Percentiles rank a stretch among this genome's conserved stretches.
Evolutionary conservation across 257 asterid species (phyloP).

Genomic region (Eucommia ulmoides): DNA sequence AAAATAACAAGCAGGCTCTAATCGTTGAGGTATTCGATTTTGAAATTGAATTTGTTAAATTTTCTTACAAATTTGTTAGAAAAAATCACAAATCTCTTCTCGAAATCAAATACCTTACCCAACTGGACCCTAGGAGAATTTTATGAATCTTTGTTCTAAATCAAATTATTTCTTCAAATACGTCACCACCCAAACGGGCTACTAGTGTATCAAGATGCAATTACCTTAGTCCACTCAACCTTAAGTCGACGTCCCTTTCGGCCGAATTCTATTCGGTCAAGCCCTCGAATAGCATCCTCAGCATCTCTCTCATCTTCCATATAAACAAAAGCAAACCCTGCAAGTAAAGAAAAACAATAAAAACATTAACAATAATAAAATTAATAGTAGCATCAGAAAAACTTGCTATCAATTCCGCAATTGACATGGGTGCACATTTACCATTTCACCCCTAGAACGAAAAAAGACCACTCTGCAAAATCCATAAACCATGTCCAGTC

Average conservation of each 20-base stretch:
- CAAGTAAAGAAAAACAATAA: neutral
- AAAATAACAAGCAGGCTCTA: too few species aligned
- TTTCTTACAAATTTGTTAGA: too few species aligned
- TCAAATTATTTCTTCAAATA: too few species aligned
- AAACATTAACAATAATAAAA: neutral
- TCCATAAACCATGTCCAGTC: constrained; percentile 30
- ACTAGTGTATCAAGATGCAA: neutral
- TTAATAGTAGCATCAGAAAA: constrained; percentile 12
- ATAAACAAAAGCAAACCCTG: constrained; percentile 60
- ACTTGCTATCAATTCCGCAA: constrained; percentile 9
- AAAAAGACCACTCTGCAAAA: constrained; percentile 24
- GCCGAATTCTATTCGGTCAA: constrained; percentile 70
- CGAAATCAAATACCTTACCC: too few species aligned
- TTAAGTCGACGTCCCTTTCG: constrained; percentile 72
- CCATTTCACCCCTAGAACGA: constrained; percentile 23
- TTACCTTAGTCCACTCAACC: constrained; percentile 92
- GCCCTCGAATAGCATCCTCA: constrained; percentile 70
- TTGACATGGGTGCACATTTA: constrained; percentile 17
- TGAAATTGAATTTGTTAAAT: too few species aligned
- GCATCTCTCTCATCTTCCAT: constrained; percentile 91
- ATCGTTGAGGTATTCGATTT: too few species aligned
- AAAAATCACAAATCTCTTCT: too few species aligned
- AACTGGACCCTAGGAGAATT: too few species aligned
- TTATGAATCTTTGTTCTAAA: too few species aligned
- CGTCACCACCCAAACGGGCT: too few species aligned